phyloP scores from a whole-genome alignment of 768 basidiomycete genomes.

The Tremella yokohamensis region DNA sequence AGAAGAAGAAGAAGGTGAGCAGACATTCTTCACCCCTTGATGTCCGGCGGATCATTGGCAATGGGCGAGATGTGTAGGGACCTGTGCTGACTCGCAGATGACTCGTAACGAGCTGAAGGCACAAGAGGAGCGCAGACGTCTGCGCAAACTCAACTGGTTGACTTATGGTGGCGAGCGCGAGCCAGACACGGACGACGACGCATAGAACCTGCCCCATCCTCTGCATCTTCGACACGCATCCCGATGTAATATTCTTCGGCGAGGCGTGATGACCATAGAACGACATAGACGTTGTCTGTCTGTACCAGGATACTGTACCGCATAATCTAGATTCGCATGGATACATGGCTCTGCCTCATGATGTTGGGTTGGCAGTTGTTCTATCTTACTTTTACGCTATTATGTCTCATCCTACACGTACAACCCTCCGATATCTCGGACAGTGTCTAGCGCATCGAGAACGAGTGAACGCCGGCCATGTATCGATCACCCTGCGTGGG shows the following conservation, averaged over 20 bases:
- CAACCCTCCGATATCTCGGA: too few relatives aligned
- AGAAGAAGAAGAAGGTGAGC: slow-evolving; percentile 83
- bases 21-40: background rate
- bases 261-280: slow-evolving; percentile 2
- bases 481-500: slow-evolving; percentile 32
- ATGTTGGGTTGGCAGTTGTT: too few relatives aligned
- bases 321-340: too few relatives aligned
- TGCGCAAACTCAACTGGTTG: slow-evolving; percentile 79
- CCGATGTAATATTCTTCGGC: background rate
- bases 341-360: too few relatives aligned
- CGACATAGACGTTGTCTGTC: slow-evolving; percentile 3
- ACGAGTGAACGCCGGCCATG: background rate
- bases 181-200: slow-evolving; percentile 47
- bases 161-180: slow-evolving; percentile 63
- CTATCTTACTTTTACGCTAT: too few relatives aligned
- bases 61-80: background rate
- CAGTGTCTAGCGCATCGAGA: too few relatives aligned
- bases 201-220: background rate
- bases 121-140: slow-evolving; percentile 75
- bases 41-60: background rate
- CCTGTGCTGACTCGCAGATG: slow-evolving; percentile 16
- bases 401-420: too few relatives aligned
- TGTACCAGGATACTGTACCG: background rate
- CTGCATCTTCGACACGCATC: slow-evolving; percentile 3
- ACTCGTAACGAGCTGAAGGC: slow-evolving; percentile 65